A percentile compares a stretch with the other conserved stretches of the same genome.
Conservation (phyloP, 1,284 basidiomycete genomes). For the Ustilago esculenta region DNA sequence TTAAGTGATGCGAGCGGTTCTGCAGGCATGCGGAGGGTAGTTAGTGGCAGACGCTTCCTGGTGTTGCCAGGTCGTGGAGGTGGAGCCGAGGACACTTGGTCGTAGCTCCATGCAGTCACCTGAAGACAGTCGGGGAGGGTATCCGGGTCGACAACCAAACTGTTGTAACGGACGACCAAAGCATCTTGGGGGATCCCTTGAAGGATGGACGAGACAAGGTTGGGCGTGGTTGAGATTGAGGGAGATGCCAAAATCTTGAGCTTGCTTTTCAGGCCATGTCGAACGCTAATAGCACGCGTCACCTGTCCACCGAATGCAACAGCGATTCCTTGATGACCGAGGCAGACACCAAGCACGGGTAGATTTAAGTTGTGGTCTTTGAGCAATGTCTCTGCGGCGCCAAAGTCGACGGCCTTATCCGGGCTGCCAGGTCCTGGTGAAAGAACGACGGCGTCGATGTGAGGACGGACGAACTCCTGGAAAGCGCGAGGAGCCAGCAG, state of each 20-base stretch:
- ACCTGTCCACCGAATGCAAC: slow-evolving; percentile 76
- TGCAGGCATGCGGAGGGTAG: not conserved
- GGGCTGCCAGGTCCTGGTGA: slow-evolving; percentile 63
- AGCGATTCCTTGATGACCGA: slow-evolving; percentile 90
- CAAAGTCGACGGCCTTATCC: slow-evolving; percentile 55
- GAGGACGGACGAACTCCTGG: slow-evolving; percentile 46
- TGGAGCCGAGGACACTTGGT: slow-evolving; percentile 35
- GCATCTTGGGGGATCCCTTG: slow-evolving; percentile 72
- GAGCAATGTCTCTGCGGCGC: slow-evolving; percentile 51
- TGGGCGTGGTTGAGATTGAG: slow-evolving; percentile 7
- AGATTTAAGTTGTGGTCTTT: slow-evolving; percentile 65
- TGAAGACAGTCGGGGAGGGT: slow-evolving; percentile 69
- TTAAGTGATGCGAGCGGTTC: slow-evolving; percentile 16
- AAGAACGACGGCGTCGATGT: slow-evolving; percentile 63
- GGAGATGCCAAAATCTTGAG: slow-evolving; percentile 21
- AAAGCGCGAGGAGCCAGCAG: slow-evolving; percentile 44
- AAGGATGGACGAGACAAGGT: slow-evolving; percentile 73
- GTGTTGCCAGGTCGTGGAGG: slow-evolving; percentile 29
- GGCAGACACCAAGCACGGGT: slow-evolving; percentile 86
- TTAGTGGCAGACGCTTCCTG: not conserved
- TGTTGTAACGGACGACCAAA: slow-evolving; percentile 82
- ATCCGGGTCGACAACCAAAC: slow-evolving; percentile 69
- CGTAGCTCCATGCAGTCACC: slow-evolving; percentile 68
- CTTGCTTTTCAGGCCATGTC: slow-evolving; percentile 54
- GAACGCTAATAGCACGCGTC: slow-evolving; percentile 35